phyloP scores from a whole-genome alignment of 352 stramenopile genomes.

The Phytophthora hybrid region DNA sequence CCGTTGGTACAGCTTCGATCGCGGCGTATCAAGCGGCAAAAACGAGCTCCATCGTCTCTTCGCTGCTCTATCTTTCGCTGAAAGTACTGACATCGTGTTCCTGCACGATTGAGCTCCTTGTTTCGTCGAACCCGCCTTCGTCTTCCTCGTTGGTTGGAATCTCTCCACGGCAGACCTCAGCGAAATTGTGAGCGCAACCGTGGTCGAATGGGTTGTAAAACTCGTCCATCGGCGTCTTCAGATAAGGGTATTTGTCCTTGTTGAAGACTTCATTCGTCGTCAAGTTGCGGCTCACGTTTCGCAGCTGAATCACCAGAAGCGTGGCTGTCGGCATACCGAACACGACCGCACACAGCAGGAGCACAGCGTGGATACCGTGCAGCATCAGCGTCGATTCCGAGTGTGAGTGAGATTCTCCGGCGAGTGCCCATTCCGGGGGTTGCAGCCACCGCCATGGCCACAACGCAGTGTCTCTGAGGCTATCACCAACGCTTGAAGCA shows the following conservation, averaged over 20 bases:
- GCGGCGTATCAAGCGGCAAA: conserved; percentile 16
- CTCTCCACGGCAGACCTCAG: conserved; percentile 52
- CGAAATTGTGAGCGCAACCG: conserved; percentile 67
- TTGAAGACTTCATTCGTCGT: conserved; percentile 92
- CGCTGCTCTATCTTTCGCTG: conserved; percentile 18
- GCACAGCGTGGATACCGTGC: conserved; percentile 58
- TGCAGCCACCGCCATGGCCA: conserved; percentile 41
- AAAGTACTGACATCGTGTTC: conserved; percentile 22
- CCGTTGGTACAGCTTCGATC: not conserved
- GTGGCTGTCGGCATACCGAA: conserved; percentile 76
- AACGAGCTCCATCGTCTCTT: not conserved
- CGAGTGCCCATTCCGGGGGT: conserved; percentile 37
- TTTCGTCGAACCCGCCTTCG: conserved; percentile 21
- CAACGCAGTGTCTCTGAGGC: not conserved
- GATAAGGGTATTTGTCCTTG: conserved; percentile 89
- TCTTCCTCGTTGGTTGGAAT: conserved; percentile 28
- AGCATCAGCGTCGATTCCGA: conserved; percentile 52
- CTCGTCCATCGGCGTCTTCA: conserved; percentile 81
- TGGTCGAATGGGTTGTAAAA: conserved; percentile 85
- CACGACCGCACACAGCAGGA: conserved; percentile 64
- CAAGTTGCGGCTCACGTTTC: conserved; percentile 76
- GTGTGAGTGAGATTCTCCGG: conserved; percentile 5
- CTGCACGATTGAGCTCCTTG: conserved; percentile 27
- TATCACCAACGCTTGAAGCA: conserved; percentile 4
- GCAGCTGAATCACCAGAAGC: conserved; percentile 71